Conservation (phyloP, 1,139 yeast genomes). For the Wickerhamomyces sp. region DNA sequence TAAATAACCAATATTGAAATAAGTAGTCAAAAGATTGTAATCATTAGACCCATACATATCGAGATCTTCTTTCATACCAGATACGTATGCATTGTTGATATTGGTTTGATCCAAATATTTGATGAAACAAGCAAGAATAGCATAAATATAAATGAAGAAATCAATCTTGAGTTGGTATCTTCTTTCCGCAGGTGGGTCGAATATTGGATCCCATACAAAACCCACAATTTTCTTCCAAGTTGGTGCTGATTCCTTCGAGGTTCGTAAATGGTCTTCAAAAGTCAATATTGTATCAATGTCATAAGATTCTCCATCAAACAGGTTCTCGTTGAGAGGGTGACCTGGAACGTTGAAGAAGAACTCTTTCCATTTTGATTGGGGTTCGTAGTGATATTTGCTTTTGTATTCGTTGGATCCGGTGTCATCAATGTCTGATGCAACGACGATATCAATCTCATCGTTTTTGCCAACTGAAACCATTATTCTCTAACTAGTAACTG, state of each 20-base stretch:
- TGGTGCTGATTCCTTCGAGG: constrained; percentile 2
- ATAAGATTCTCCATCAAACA: constrained; percentile 11
- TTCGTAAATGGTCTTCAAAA: constrained; percentile 2
- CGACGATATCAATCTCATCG: neutral
- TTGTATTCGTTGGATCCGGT: neutral
- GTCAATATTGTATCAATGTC: constrained; percentile 6
- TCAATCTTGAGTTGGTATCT: constrained; percentile 7
- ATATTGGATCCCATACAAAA: constrained; percentile 10
- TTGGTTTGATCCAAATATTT: constrained; percentile 41
- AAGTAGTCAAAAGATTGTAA: constrained; percentile 26
- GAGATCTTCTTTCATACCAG: constrained; percentile 34
- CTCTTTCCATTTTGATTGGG: constrained; percentile 2
- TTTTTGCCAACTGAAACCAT: neutral
- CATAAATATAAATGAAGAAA: constrained; percentile 8
- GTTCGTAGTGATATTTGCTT: constrained; percentile 1
- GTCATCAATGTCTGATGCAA: neutral
- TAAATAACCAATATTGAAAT: constrained; percentile 33
- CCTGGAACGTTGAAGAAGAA: constrained; percentile 4
- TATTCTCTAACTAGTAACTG: too few species aligned
- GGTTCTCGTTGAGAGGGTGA: constrained; percentile 2
- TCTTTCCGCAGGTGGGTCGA: constrained; percentile 9
- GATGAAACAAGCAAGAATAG: constrained; percentile 9
- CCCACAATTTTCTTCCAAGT: constrained; percentile 8
- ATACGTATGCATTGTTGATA: constrained; percentile 40
- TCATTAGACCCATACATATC: constrained; percentile 42